Conservation (phyloP, 352 stramenopile genomes). For the Phytophthora sansomeana region DNA sequence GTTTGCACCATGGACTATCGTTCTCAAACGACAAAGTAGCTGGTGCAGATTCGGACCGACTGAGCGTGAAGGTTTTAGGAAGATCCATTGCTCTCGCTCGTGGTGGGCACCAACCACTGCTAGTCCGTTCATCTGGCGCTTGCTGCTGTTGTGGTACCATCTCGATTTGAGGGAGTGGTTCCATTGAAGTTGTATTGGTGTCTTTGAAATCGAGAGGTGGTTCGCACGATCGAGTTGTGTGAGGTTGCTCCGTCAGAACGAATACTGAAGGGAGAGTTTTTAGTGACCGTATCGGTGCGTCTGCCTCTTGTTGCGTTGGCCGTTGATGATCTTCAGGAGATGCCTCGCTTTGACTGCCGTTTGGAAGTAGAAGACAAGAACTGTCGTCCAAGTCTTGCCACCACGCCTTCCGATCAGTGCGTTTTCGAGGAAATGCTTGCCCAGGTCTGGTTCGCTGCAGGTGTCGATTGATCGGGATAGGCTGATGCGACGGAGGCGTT, state of each 20-base stretch:
- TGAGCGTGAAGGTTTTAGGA: not conserved
- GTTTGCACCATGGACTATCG: slow-evolving; percentile 29
- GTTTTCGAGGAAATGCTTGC: slow-evolving; percentile 41
- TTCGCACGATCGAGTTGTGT: slow-evolving; percentile 6
- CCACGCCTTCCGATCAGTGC: slow-evolving; percentile 43
- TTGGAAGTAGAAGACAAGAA: slow-evolving; percentile 24
- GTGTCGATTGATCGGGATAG: slow-evolving; percentile 34
- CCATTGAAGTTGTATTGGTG: not conserved
- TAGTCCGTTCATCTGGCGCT: not conserved
- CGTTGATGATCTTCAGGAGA: slow-evolving; percentile 2
- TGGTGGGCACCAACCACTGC: not conserved
- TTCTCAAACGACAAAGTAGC: slow-evolving; percentile 35
- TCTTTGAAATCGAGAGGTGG: not conserved
- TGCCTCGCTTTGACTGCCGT: slow-evolving; percentile 10
- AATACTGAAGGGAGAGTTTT: slow-evolving; percentile 35
- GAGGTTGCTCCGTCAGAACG: slow-evolving; percentile 27
- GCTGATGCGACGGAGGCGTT: slow-evolving; percentile 37
- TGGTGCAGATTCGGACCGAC: slow-evolving; percentile 63
- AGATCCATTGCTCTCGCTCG: not conserved
- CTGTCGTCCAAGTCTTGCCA: slow-evolving; percentile 44
- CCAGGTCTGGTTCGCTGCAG: slow-evolving; percentile 32
- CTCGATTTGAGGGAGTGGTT: slow-evolving; percentile 25
- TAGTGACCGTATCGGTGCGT: not conserved
- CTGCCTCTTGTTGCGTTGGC: slow-evolving; percentile 6
- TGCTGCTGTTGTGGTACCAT: not conserved